Evolutionary conservation across 1,139 yeast species (phyloP), one percentile per base, ranked within the genome.

Genomic region (Lodderomyces beijingensis): DNA sequence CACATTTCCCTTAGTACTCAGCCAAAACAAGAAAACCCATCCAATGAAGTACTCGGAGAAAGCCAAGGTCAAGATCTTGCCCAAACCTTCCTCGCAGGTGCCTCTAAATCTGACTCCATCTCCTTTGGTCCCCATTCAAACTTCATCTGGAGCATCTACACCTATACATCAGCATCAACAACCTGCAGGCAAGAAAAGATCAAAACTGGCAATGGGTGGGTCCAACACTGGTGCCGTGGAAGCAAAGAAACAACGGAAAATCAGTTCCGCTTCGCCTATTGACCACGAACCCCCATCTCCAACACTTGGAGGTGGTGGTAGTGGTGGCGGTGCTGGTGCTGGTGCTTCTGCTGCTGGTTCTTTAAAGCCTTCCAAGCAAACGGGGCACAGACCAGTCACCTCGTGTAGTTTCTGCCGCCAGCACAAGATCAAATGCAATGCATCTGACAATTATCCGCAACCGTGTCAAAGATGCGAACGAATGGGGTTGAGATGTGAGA

Each of bases 361-460:
- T 5, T 22, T 36, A 13, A 30, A 31, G 21, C 20, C 29, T 13
- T n/a, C 40, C 21, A 63, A 62, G 40, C 64, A 58, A 30, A 53
- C 67, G 0, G 70, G 71, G 10, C 89, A 82, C 48, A 63, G 96
- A 35, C 96, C 96, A 0, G 94, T 88, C 2, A 84, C 95, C 0
- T 83, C 95, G 3, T 89, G 97, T 52, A 85, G 95, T 0, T 93
- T 87, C 50, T 89, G 97, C 53, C 77, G 96, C 34, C 96, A 89
- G 53, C 96, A 88, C 53, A 89, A 89, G 57, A 87, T 88, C 58
- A 84, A 83, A 50, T 89, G 97, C 59, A 86, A 89, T 51, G 96
- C 96, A 0, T 74, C 86, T 3, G 91, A 84, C 16, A 78, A 81
- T 40, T 83, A 74, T 46, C 96, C 96, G 2, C 67, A 69, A 10